Percentiles rank a stretch among this genome's conserved stretches.
Conservation (phyloP, 257 asterid genomes). For the Penstemon newberryi region DNA sequence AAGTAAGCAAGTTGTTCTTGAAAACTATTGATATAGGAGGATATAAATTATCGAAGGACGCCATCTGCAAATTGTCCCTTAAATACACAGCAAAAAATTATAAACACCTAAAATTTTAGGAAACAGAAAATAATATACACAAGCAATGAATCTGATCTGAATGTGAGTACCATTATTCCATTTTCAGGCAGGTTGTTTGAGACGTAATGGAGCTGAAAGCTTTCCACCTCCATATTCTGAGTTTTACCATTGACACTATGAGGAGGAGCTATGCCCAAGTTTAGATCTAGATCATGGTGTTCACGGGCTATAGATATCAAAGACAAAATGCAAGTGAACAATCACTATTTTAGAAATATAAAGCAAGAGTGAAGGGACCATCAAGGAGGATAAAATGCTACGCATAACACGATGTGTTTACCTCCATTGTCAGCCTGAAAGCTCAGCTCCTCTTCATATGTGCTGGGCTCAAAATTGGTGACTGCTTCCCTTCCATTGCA, state of each 20-base stretch:
- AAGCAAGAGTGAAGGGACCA: slow-evolving; percentile 15
- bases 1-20: slow-evolving; percentile 20
- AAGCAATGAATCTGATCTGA: slow-evolving; percentile 7
- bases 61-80: not conserved
- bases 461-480: slow-evolving; percentile 77
- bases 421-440: slow-evolving; percentile 54
- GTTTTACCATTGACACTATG: slow-evolving; percentile 29
- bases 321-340: slow-evolving; percentile 23
- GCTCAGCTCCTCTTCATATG: slow-evolving; percentile 59
- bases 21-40: not conserved
- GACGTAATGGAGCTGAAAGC: slow-evolving; percentile 37
- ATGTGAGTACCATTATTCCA: slow-evolving; percentile 48
- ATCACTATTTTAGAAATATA: not conserved
- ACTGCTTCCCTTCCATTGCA: slow-evolving; percentile 91
- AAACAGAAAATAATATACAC: not conserved
- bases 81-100: not conserved
- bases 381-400: not conserved
- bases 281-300: slow-evolving; percentile 53
- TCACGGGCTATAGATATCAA: slow-evolving; percentile 38
- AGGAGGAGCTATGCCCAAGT: slow-evolving; percentile 74
- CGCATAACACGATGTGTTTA: slow-evolving; percentile 24
- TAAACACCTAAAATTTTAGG: not conserved
- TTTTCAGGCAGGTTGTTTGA: slow-evolving; percentile 39
- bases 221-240: slow-evolving; percentile 38
- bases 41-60: slow-evolving; percentile 4